phyloP scores from a whole-genome alignment of 306 rosid species.

The Sechiopsis laciniata region DNA sequence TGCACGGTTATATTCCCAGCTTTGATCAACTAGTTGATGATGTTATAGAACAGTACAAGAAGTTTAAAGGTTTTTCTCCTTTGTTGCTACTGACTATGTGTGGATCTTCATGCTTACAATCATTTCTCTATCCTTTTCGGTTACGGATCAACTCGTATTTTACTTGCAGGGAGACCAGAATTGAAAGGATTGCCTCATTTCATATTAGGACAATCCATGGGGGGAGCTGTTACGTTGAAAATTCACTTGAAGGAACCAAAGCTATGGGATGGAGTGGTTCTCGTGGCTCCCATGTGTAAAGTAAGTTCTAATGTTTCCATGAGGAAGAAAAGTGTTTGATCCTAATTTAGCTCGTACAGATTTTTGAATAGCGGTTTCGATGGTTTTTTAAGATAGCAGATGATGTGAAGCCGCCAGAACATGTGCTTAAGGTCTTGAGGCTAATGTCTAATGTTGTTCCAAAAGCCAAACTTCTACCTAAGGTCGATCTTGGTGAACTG shows the following conservation, averaged over 20 bases:
- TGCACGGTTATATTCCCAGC: conserved; percentile 71
- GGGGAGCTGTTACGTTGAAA: conserved; percentile 88
- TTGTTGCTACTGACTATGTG: neutral
- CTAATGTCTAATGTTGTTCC: conserved; percentile 59
- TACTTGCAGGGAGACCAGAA: conserved; percentile 56
- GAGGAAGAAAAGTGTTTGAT: neutral
- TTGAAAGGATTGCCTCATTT: conserved; percentile 57
- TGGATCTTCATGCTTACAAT: neutral
- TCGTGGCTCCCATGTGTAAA: conserved; percentile 96
- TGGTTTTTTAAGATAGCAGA: conserved; percentile 66
- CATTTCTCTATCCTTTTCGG: neutral
- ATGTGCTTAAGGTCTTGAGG: conserved; percentile 46
- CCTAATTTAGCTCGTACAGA: neutral
- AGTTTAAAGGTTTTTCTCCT: conserved; percentile 44
- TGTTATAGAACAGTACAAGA: conserved; percentile 59
- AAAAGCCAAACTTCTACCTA: conserved; percentile 70
- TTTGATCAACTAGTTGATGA: conserved; percentile 63
- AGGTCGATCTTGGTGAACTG: conserved; percentile 51
- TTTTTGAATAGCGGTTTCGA: neutral
- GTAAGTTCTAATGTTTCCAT: conserved; percentile 34
- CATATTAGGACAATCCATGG: conserved; percentile 88
- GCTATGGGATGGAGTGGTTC: conserved; percentile 76
- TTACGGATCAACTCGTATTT: neutral
- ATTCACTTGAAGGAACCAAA: conserved; percentile 70
- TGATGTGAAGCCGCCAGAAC: conserved; percentile 56